These are phyloP conservation scores for Lachnellula arida DNA, from an alignment of 2,329 filamentous ascomycete species.

Conservation along the genomic window DNA sequence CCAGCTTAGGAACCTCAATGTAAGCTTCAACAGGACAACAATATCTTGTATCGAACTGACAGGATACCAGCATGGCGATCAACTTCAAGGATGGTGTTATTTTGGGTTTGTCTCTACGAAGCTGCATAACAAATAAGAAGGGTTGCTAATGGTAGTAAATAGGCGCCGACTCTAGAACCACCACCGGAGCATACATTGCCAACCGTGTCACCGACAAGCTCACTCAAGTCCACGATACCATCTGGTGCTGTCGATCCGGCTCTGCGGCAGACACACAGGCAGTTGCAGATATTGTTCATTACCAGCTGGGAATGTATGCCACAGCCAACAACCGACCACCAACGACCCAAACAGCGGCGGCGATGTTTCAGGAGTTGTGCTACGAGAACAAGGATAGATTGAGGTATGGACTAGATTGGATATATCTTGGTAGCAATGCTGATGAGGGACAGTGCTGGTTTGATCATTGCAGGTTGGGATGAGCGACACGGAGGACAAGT, in stretches of 20 bases:
- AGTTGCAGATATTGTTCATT: conserved; percentile 95
- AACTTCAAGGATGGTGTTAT: conserved; percentile 99
- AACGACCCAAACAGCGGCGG: conserved; percentile 90
- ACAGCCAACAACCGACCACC: conserved; percentile 85
- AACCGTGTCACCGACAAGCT: conserved; percentile 99
- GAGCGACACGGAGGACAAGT: conserved; percentile 92
- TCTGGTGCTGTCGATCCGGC: conserved; percentile 98
- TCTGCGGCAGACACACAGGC: conserved; percentile 97
- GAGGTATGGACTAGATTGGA: conserved; percentile 54
- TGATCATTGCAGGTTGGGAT: conserved; percentile 99
- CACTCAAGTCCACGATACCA: conserved; percentile 96
- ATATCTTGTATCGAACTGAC: conserved; percentile 23
- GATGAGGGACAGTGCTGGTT: conserved; percentile 64
- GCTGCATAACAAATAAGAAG: not conserved
- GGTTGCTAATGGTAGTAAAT: conserved; percentile 12
- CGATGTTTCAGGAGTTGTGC: conserved; percentile 96
- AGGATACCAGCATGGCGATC: conserved; percentile 77
- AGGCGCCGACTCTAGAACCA: conserved; percentile 95
- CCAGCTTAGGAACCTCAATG: conserved; percentile 94
- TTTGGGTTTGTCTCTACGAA: conserved; percentile 53
- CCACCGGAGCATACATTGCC: conserved; percentile 95
- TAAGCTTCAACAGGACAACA: conserved; percentile 43
- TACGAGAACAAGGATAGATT: conserved; percentile 95
- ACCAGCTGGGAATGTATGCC: conserved; percentile 89
- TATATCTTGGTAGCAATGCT: conserved; percentile 11